Evolutionary conservation across 768 basidiomycete species (phyloP), one percentile per base, ranked within the genome.

Genomic region (Naganishia antarctica): DNA sequence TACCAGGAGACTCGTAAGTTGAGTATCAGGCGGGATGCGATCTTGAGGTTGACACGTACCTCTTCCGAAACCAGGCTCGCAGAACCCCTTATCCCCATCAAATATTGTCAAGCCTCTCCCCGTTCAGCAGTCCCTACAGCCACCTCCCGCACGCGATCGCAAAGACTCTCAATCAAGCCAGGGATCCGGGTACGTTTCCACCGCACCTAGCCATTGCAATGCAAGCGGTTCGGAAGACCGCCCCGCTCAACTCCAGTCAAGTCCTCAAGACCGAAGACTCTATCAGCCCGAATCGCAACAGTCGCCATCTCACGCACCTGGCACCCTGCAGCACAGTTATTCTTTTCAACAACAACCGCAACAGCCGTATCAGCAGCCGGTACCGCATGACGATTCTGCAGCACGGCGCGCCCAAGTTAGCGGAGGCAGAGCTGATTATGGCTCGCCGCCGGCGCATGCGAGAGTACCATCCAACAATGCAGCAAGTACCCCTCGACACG

Each of bases 81-180:
- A 57, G 40, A 57, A 40, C 37, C 37, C 53, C 53, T 40, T 57
- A 21, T 57, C 53, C 8, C 53, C 53, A 37, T 37, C 53, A 26
- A 57, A 57, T 29, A 37, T 23, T 32, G 37, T 57, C 15, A 40
- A 8, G 6, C 53, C 53, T 1, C 37, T 57, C 1, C 53, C 53
- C 13, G 21, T 34, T 3, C 23, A 15, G 41, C 59, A 60, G 31
- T 47, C 59, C n/a, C 43, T 47, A 0, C 60, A 40, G 31, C 60
- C 60, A 23, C 41, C 57, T 16, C n/a, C 47, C 18, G 31, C 32
- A 1, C 45, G 53, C 32, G 43, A 47, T 18, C 70, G 75, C 25
- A 64, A 63, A 40, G 70, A 65, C n/a, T 73, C 73, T 12, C 68
- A 72, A 18, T 70, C 70, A 0, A 57, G 53, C 15, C 53, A 57